These are phyloP conservation scores for Anethum foeniculum DNA, from an alignment of 140 eudicot genomes.

Conservation along the genomic window DNA sequence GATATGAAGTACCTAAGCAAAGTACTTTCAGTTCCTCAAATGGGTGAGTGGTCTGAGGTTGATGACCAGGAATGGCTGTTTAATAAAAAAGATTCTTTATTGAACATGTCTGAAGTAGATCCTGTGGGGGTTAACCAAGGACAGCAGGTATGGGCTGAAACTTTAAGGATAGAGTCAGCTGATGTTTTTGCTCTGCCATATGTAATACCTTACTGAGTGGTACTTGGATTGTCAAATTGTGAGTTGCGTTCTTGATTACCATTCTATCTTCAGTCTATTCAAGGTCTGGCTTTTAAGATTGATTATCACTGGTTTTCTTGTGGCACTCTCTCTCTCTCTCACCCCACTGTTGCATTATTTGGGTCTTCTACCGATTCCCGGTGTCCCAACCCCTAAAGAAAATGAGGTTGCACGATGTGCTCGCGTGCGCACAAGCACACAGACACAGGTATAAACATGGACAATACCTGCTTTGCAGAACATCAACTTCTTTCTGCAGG, in stretches of 20 bases:
- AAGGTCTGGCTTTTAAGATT: not conserved
- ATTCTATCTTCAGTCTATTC: not conserved
- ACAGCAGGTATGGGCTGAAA: conserved; percentile 65
- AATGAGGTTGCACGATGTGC: conserved; percentile 11
- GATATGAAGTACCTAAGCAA: conserved; percentile 42
- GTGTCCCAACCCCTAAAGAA: not conserved
- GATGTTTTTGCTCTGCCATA: conserved; percentile 74
- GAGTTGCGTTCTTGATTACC: conserved; percentile 8
- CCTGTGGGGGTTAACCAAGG: conserved; percentile 17
- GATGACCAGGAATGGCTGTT: conserved; percentile 71
- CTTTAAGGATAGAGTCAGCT: conserved; percentile 57
- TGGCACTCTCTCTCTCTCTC: conserved; percentile 13
- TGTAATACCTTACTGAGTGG: conserved; percentile 67
- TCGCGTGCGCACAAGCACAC: conserved; percentile 1
- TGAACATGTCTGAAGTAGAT: conserved; percentile 20
- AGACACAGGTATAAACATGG: not conserved
- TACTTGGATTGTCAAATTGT: conserved; percentile 7
- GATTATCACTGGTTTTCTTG: conserved; percentile 9
- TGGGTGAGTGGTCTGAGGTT: conserved; percentile 37
- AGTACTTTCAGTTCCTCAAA: conserved; percentile 44
- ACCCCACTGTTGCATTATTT: not conserved
- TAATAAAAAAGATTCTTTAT: conserved; percentile 22
- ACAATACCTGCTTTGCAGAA: not conserved
- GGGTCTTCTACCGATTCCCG: not conserved
- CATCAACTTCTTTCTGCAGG: not conserved